phyloP scores from a whole-genome alignment of 768 basidiomycete genomes.

The Pisolithus albus region DNA sequence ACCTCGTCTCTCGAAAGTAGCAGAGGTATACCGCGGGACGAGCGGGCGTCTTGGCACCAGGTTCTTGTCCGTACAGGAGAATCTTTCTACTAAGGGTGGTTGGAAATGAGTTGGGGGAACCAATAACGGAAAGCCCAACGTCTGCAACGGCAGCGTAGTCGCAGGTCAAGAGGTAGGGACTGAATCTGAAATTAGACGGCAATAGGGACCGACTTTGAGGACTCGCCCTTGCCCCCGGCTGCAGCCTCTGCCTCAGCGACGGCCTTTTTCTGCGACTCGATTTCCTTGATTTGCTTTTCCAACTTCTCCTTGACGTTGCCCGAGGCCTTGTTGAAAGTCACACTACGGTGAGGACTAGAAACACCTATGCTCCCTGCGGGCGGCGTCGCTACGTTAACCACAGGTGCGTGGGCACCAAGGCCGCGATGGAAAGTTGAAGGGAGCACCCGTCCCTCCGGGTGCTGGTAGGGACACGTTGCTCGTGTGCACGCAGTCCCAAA shows the following conservation, averaged over 20 bases:
- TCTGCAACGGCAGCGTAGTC: background rate
- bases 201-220: slow-evolving; percentile 38
- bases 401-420: slow-evolving; percentile 49
- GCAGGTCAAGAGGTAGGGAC: background rate
- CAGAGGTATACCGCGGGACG: background rate
- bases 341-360: slow-evolving; percentile 58
- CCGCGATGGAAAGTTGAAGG: slow-evolving; percentile 79
- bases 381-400: slow-evolving; percentile 56
- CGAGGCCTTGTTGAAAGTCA: slow-evolving; percentile 54
- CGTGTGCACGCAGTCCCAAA: slow-evolving; percentile 85
- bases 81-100: background rate
- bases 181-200: slow-evolving; percentile 20
- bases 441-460: slow-evolving; percentile 80
- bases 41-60: background rate
- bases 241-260: slow-evolving; percentile 59
- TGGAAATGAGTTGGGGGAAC: background rate
- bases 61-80: background rate
- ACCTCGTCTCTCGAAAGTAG: background rate
- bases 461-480: slow-evolving; percentile 81
- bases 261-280: slow-evolving; percentile 64
- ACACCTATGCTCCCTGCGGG: slow-evolving; percentile 62
- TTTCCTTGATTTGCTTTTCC: slow-evolving; percentile 51
- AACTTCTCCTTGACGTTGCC: slow-evolving; percentile 43
- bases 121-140: background rate
- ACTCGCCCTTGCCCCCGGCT: slow-evolving; percentile 54